Base-by-base conservation (phyloP, 1,284 basidiomycete genomes). In the Lignosus rhinocerotis region DNA sequence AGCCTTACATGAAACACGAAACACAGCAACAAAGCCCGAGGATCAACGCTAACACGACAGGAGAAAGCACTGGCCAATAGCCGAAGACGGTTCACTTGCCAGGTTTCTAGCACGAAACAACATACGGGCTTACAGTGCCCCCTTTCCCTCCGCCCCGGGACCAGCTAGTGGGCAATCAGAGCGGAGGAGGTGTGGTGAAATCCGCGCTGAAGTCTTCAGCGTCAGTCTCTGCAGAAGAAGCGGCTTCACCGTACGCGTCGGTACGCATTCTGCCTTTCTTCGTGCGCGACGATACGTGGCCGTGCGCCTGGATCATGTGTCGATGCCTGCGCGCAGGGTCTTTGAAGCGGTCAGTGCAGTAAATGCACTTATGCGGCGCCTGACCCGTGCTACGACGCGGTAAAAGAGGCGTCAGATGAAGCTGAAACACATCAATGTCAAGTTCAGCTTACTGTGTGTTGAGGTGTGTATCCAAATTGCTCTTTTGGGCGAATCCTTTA, bases 291-390 rank as follows among this genome's bases (percentile, higher is more conserved):
- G 82, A 80, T 43, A 77, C 62, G 58, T 86, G 83, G 19, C 75
- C 74, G 60, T 88, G 85, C 19, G 66, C 75, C n/a, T 77, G 73
- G 25, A 79, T 75, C 73, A 82, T 81, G 69, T 87, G 85, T 45
- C 83, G 76, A 62, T 85, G 83, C 45, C 82, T 76, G 51, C 86
- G 75, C 8, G 86, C 84, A 5, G 85, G 85, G 63, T 88, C 86
- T 54, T 80, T 85, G 75, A 85, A 88, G 8, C 71, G 70, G 64
- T 76, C 75, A 31, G 73, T 76, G 60, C 86, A 88, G 66, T 78
- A 85, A 12, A 73, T 75, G 66, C 86, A 88, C 52, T 75, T 71
- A 61, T 84, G 81, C 7, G 85, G 84, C 30, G 77, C 76, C 10
- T 78, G 76, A 6, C 82, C 81, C 30, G 85, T 85, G 60, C 85